phyloP scores from a whole-genome alignment of 345 rosid species.

The Draba incana region DNA sequence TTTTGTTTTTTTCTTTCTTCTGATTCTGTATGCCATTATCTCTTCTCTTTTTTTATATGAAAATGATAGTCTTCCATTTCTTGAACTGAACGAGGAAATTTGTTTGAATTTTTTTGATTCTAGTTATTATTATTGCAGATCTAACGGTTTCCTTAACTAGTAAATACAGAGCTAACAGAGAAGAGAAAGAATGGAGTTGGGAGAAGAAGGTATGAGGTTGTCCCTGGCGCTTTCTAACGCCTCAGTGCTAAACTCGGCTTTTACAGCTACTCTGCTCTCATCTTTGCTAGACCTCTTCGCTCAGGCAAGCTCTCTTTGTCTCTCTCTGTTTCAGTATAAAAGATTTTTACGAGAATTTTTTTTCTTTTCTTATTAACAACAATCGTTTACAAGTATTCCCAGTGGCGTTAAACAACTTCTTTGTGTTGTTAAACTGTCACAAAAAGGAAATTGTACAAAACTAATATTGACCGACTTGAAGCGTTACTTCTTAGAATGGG shows the following conservation, averaged over 20 bases:
- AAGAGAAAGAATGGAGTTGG: conserved; percentile 30
- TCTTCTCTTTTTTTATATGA: not conserved
- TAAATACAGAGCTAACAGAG: conserved; percentile 5
- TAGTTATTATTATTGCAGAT: conserved; percentile 25
- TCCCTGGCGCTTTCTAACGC: conserved; percentile 10
- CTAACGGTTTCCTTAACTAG: conserved; percentile 9
- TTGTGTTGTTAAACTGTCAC: not conserved
- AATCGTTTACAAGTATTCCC: conserved; percentile 5
- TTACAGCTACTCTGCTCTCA: conserved; percentile 45
- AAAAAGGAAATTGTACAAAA: not conserved
- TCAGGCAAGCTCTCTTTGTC: conserved; percentile 41
- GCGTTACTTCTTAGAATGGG: conserved; percentile 20
- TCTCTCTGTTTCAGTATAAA: not conserved
- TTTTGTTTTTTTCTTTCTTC: conserved; percentile 15
- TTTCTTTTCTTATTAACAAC: not conserved
- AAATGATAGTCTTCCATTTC: too few relatives aligned
- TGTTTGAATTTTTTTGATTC: too few relatives aligned
- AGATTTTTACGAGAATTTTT: not conserved
- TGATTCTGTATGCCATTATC: not conserved
- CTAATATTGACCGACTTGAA: conserved; percentile 30
- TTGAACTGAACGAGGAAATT: too few relatives aligned
- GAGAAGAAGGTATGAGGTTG: conserved; percentile 28
- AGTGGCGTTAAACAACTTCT: not conserved
- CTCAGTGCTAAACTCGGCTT: conserved; percentile 49
- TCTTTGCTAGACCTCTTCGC: conserved; percentile 49